Percentiles rank a stretch among this genome's conserved stretches.
These are phyloP conservation scores for Carpinus fangiana DNA, from an alignment of 306 rosid species.

Conservation along the genomic window DNA sequence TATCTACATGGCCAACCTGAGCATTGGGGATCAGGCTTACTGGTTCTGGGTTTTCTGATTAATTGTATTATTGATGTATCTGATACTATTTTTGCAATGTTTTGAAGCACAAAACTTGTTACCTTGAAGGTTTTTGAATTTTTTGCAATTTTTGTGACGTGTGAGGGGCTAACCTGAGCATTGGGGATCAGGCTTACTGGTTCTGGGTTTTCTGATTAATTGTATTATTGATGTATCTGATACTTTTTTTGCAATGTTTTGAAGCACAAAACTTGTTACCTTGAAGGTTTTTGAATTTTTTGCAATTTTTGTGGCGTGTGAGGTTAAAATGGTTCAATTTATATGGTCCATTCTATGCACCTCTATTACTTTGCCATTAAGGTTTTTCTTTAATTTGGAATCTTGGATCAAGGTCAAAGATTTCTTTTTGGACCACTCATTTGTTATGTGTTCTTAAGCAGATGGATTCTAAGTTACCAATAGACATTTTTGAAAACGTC, in stretches of 20 bases:
- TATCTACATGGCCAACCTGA: neutral
- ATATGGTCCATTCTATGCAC: neutral
- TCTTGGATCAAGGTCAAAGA: neutral
- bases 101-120: neutral
- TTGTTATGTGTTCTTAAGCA: constrained; percentile 29
- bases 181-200: neutral
- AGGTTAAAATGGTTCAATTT: neutral
- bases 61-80: neutral
- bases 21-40: neutral
- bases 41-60: neutral
- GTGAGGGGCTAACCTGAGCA: neutral
- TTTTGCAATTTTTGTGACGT: neutral
- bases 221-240: neutral
- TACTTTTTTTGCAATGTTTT: neutral
- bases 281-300: neutral
- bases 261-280: neutral
- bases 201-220: neutral
- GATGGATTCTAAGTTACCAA: constrained; percentile 91
- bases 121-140: neutral
- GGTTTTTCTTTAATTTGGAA: neutral
- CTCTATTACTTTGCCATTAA: neutral
- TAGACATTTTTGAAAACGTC: constrained; percentile 79
- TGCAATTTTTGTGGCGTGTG: neutral
- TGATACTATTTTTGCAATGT: neutral
- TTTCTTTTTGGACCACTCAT: constrained; percentile 13